These are phyloP conservation scores for Hapsidospora chrysogenum DNA, from an alignment of 495 filamentous ascomycete genomes.

Conservation along the genomic window DNA sequence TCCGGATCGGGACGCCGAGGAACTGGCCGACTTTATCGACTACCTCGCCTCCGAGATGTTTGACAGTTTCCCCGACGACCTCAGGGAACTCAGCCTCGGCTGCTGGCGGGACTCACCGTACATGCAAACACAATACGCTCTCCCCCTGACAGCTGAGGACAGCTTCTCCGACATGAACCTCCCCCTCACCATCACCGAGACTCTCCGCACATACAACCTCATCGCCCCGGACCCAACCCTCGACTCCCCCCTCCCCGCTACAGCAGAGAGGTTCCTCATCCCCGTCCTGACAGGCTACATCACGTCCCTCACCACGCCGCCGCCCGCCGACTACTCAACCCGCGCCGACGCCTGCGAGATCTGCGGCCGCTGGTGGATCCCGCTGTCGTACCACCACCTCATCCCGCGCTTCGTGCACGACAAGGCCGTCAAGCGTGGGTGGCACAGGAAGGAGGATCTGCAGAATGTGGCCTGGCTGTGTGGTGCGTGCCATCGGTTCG, in stretches of 20 bases:
- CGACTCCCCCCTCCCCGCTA: conserved; percentile 7
- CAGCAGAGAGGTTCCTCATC: conserved; percentile 33
- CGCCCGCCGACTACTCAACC: conserved; percentile 41
- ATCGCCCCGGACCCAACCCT: conserved; percentile 18
- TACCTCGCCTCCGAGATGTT: conserved; percentile 61
- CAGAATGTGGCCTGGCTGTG: conserved; percentile 82
- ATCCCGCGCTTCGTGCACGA: conserved; percentile 61
- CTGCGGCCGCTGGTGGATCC: conserved; percentile 63
- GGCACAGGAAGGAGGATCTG: conserved; percentile 60
- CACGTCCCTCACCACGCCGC: conserved; percentile 31
- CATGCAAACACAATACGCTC: conserved; percentile 30
- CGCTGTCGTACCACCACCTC: conserved; percentile 69
- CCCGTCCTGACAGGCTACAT: conserved; percentile 47
- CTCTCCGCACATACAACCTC: conserved; percentile 44
- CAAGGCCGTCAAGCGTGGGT: conserved; percentile 66
- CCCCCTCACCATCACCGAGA: conserved; percentile 37
- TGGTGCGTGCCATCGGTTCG: conserved; percentile 72
- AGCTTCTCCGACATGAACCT: conserved; percentile 16
- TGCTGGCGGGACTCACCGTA: conserved; percentile 26
- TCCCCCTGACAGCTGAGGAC: conserved; percentile 25
- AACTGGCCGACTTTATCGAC: conserved; percentile 58
- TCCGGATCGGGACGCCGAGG: conserved; percentile 35
- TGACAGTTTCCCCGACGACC: conserved; percentile 35
- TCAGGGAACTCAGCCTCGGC: conserved; percentile 46
- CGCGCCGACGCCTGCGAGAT: conserved; percentile 53